A percentile compares a stretch with the other conserved stretches of the same genome.
phyloP scores from a whole-genome alignment of 2,329 filamentous ascomycete species.

The Penicillium sp. region DNA sequence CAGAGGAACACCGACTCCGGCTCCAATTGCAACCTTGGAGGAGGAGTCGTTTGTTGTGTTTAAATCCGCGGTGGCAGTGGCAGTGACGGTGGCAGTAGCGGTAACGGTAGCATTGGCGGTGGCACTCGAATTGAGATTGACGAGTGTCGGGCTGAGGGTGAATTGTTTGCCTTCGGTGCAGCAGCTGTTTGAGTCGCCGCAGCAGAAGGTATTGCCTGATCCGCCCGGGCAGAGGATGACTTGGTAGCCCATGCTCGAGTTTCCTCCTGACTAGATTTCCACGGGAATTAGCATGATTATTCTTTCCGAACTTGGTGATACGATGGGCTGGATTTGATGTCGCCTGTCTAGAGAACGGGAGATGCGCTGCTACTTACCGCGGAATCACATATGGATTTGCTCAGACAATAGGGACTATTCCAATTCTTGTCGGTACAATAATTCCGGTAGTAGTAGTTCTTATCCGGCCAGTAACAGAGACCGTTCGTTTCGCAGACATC shows the following conservation, averaged over 20 bases:
- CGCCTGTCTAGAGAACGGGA: neutral
- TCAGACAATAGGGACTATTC: constrained; percentile 5
- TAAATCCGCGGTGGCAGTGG: neutral
- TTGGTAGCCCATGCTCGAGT: neutral
- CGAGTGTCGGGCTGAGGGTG: neutral
- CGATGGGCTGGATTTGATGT: neutral
- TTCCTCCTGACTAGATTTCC: neutral
- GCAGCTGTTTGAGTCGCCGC: neutral
- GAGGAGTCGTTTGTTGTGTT: neutral
- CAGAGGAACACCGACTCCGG: constrained; percentile 5
- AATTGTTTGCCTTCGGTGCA: neutral
- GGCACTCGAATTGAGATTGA: neutral
- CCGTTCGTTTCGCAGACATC: constrained; percentile 3
- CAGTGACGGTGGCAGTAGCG: neutral
- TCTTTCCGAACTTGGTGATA: neutral
- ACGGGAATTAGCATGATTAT: neutral
- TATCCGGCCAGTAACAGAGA: neutral
- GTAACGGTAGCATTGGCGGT: neutral
- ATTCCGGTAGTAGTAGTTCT: neutral
- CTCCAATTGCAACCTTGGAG: constrained; percentile 1
- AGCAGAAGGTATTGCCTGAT: constrained; percentile 1
- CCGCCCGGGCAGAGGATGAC: neutral
- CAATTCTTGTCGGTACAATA: constrained; percentile 7
- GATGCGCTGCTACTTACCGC: neutral
- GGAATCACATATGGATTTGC: neutral